These are phyloP conservation scores for Xylaria grammica DNA, from an alignment of 495 filamentous ascomycete genomes.

Conservation along the genomic window DNA sequence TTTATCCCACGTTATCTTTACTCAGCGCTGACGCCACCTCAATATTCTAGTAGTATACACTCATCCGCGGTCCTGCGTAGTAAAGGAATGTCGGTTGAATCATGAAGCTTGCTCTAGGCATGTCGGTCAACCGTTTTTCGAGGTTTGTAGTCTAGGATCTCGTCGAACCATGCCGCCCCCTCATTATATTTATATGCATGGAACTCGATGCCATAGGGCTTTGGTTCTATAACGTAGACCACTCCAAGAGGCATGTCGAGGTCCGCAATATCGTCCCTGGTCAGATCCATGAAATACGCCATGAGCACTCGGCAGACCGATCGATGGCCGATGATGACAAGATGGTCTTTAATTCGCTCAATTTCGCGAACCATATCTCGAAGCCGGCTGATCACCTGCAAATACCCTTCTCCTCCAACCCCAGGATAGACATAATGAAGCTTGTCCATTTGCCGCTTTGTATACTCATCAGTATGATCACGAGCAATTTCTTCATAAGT, in stretches of 20 bases:
- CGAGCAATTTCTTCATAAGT: conserved; percentile 88
- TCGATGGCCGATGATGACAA: conserved; percentile 87
- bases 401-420: conserved; percentile 91
- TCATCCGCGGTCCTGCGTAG: background rate
- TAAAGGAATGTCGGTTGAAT: conserved; percentile 8
- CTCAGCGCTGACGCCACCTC: conserved; percentile 19
- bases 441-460: conserved; percentile 76
- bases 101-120: conserved; percentile 24
- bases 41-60: conserved; percentile 19
- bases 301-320: conserved; percentile 89
- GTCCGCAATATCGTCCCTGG: conserved; percentile 86
- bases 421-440: conserved; percentile 94
- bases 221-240: conserved; percentile 92
- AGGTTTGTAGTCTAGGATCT: conserved; percentile 76
- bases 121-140: conserved; percentile 56
- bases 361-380: conserved; percentile 96
- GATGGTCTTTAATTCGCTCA: conserved; percentile 94
- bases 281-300: conserved; percentile 92
- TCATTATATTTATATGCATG: conserved; percentile 90
- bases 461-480: conserved; percentile 77
- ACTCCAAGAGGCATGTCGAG: conserved; percentile 91
- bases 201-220: conserved; percentile 97
- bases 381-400: conserved; percentile 94
- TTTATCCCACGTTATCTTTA: conserved; percentile 25
- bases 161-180: conserved; percentile 76